Base-by-base conservation (phyloP, 2,329 filamentous ascomycete genomes). In the Chaetomiaceae sp. region DNA sequence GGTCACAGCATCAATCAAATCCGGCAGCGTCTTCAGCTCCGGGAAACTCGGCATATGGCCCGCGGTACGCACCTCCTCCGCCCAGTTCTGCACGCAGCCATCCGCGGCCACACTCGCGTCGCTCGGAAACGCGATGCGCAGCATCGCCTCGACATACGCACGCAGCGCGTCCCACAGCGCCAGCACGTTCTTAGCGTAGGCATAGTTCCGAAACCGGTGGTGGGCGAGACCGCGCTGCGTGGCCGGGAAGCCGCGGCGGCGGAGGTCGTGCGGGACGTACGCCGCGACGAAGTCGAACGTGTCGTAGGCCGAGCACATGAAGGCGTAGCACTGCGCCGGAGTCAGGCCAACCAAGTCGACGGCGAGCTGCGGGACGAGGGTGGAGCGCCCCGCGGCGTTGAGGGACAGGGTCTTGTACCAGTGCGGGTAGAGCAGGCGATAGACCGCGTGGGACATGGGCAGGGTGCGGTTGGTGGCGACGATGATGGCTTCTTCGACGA, bases 331-430 rank as follows among this genome's bases (percentile, higher is more conserved):
- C 43, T 70, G 64, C 3, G 62, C 57, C 0, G 60, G 60, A 20
- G 56, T 64, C 15, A 74, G 45, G 10, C 72, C 71, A 7, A 68
- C 63, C 14, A 75, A 60, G 8, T 66, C 58, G 38, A 64, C 60
- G 41, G 75, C 66, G 17, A 74, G 63, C 20, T 64, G 60, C 0
- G 73, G 73, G 0, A 75, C 65, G 2, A 76, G 62, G 1, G 63
- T 63, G 3, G 60, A 55, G 27, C 73, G 63, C 0, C 70, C 72
- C 0, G 69, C 68, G 1, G 71, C 68, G 45, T 76, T 76, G 47
- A 75, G 58, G 0, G 71, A 66, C 1, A 76, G 64, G 0, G 73
- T 76, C 56, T 71, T 73, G 48, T 66, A 66, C 73, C 73, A 75
- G 45, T 74, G 72, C 0, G 71, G 71, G 10, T 65, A 61, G 0